Evolutionary conservation across 164 flowering plant genomes (phyloP), one percentile per base, ranked within the genome.

Genomic region (Macadamia tetraphylla): DNA sequence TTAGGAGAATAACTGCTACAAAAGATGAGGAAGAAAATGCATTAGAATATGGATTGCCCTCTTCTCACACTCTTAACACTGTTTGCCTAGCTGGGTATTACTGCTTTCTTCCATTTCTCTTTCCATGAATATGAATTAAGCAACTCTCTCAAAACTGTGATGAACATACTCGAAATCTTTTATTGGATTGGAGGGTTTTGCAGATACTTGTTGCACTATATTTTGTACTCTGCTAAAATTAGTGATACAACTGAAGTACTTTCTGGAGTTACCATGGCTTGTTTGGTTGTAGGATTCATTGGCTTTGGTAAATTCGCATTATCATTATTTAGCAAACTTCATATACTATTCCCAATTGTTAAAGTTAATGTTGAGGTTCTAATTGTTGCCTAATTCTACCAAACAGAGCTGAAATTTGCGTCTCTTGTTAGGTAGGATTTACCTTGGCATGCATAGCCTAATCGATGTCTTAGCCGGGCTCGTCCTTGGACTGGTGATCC

Each of bases 401-500:
- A 35, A 35, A 35, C 40, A 35, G 4, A 52, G 78, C 57, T 71
- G 75, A 77, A 35, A 64, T 40, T 66, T 61, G 35, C 61, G 40
- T 76, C 66, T 57, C 64, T 73, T 84, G 58, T 59, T 78, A 95
- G 99, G 97, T 78, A 88, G 99, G 79, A 85, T 95, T 65, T 95
- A 95, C 83, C 96, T 95, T 43, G 99, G 98, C 64, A 95, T 95
- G 99, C 99, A 95, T 85, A 92, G 97, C 74, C 44, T 79, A 72
- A 66, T 95, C 46, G 99, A 95, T 69, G 68, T 92, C 76, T 55
- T 88, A 18, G 84, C 80, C 65, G 98, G 99, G 32, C 84, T 95
- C 70, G 78, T 74, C 30, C 1, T 92, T 17, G 99, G 99, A 44
- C 63, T 88, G 71, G 71, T 68, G 57, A 84, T 89, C 71, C 93